Base-by-base conservation (phyloP, 345 rosid genomes). In the Ailanthus altissimus region DNA sequence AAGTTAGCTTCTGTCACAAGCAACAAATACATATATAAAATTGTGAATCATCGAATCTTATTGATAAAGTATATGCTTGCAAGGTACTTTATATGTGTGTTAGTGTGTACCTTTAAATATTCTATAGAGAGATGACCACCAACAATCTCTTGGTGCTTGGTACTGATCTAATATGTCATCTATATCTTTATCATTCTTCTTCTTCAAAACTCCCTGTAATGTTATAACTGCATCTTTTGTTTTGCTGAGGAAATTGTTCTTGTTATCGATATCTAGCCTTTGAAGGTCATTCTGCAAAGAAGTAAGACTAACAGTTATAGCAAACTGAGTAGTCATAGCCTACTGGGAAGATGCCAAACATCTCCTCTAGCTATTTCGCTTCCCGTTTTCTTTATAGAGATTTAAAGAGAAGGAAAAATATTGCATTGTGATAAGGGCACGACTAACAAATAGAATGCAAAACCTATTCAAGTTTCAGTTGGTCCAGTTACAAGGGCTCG, bases 111-210 rank as follows among this genome's bases (percentile, higher is more conserved):
- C 93, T 88, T 89, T 90, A 45, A 91, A 73, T 76, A 88, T 84
- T 84, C 79, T 81, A 80, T 87, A 84, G 45, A 91, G 88, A 72
- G 93, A 50, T 11, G 89, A 83, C 93, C 90, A 86, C 96, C 96
- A 88, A 78, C 88, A 51, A n/a, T 84, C 89, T 38, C 79, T 67
- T 0, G 93, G 75, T 77, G 87, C 78, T 63, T 79, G 80, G 79
- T 83, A 58, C 49, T 74, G 86, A 18, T 78, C 47, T 49, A 89
- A 77, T 10, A 85, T 68, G 28, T 78, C 81, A 16, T 81, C 84
- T 20, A 89, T 87, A 12, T n/a, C 80, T 81, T 82, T 75, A 47
- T 87, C 75, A 26, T 88, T 91, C 77, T 87, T 91, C 32, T 93
- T 91, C 76, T 81, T 90, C 78, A 89, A 76, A 73, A 91, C 89